These are phyloP conservation scores for Chlorella vulgaris DNA, from an alignment of 139 green algal genomes.

Conservation along the genomic window DNA sequence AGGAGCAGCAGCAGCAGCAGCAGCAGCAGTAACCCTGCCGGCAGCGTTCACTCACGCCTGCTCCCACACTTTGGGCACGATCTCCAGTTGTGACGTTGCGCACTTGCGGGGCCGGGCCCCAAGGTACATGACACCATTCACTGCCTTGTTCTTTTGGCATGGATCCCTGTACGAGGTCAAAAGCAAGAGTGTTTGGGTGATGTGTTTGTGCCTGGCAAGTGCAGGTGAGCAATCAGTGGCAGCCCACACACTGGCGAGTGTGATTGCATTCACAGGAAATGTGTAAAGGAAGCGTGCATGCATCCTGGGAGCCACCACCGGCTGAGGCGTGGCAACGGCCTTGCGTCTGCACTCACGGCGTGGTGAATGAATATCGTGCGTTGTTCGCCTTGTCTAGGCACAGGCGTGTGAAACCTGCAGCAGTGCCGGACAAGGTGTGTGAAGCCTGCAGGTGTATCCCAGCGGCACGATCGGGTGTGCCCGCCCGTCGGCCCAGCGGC, in stretches of 20 bases:
- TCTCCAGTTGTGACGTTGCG: neutral
- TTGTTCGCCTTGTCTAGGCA: neutral
- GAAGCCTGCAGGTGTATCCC: neutral
- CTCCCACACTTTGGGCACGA: neutral
- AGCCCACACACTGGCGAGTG: neutral
- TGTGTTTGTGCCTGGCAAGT: neutral
- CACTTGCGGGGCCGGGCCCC: neutral
- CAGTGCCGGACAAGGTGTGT: neutral
- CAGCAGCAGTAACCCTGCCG: neutral
- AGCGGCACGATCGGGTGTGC: neutral
- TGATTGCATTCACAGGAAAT: neutral
- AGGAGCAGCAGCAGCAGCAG: too few species aligned
- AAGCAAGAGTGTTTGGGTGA: neutral
- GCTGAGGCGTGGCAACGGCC: too few species aligned
- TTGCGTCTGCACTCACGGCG: slow-evolving; percentile 17
- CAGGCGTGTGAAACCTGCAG: neutral
- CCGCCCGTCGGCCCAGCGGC: neutral
- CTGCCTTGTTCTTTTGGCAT: neutral
- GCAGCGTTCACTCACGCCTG: neutral
- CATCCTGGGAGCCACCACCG: too few species aligned
- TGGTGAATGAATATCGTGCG: neutral
- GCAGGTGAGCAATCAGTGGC: too few species aligned
- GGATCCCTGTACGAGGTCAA: neutral
- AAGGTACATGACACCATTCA: neutral
- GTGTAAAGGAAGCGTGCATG: neutral